These are phyloP conservation scores for Fusarium xylarioides DNA, from an alignment of 2,329 filamentous ascomycete genomes.

Conservation along the genomic window DNA sequence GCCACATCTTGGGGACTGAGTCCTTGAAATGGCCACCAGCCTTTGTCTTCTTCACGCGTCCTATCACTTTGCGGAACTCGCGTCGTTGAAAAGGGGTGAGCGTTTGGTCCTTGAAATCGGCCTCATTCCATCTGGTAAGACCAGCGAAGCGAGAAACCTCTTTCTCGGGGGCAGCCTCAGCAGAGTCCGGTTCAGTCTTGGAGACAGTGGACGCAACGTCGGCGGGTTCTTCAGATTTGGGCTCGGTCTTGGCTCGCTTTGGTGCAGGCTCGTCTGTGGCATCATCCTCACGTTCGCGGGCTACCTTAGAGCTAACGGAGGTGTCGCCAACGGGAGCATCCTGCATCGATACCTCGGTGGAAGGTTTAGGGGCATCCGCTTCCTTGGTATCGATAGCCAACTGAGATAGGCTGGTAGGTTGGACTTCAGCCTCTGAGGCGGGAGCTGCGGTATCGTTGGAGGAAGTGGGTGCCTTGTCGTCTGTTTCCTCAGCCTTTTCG, in stretches of 20 bases:
- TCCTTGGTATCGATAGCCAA: conserved; percentile 51
- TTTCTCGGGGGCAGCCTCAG: conserved; percentile 37
- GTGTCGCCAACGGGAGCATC: conserved; percentile 51
- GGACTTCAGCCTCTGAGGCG: conserved; percentile 48
- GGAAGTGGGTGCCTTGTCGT: conserved; percentile 18
- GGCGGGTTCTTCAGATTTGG: conserved; percentile 53
- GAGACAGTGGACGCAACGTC: conserved; percentile 9
- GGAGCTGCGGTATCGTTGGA: conserved; percentile 37
- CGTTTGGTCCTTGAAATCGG: conserved; percentile 54
- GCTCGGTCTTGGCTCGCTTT: conserved; percentile 82
- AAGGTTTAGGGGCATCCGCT: conserved; percentile 39
- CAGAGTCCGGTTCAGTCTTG: conserved; percentile 24
- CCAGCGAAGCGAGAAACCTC: conserved; percentile 41
- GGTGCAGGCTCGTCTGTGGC: conserved; percentile 70
- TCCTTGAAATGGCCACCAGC: conserved; percentile 78
- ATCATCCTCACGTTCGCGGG: conserved; percentile 83
- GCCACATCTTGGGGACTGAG: conserved; percentile 79
- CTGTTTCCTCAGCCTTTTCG: conserved; percentile 26
- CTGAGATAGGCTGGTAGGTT: conserved; percentile 51
- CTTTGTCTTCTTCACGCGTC: conserved; percentile 86
- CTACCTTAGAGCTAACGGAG: conserved; percentile 64
- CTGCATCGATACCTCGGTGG: conserved; percentile 61
- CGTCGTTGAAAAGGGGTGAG: conserved; percentile 69
- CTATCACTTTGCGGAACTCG: conserved; percentile 72
- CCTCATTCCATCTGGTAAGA: conserved; percentile 53